Evolutionary conservation across 257 asterid species (phyloP).

Genomic region (Gentiana dahurica): DNA sequence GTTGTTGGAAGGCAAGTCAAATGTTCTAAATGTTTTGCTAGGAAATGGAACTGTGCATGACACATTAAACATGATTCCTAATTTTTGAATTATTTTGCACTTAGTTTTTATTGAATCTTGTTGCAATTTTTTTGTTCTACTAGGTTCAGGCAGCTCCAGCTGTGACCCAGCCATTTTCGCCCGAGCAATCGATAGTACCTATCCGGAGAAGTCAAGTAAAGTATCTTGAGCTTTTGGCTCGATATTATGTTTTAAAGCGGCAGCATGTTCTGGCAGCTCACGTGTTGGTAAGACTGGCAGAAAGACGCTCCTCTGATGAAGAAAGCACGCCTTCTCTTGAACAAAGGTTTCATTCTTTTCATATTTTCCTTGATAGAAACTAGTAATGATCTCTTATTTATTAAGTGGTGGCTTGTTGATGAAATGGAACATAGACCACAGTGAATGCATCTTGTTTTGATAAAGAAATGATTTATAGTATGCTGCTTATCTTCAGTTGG

Average conservation of each 20-base stretch:
- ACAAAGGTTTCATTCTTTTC: slow-evolving; percentile 55
- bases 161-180: slow-evolving; percentile 31
- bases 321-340: slow-evolving; percentile 76
- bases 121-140: slow-evolving; percentile 2
- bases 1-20: no score
- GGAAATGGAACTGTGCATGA: no score
- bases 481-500: no score
- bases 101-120: slow-evolving; percentile 1
- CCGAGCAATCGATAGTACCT: slow-evolving; percentile 45
- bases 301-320: slow-evolving; percentile 65
- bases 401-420: slow-evolving; percentile 11
- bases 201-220: slow-evolving; percentile 51
- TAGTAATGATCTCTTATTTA: slow-evolving; percentile 4
- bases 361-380: slow-evolving; percentile 9
- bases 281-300: slow-evolving; percentile 83
- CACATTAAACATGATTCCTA: background rate
- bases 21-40: no score
- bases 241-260: slow-evolving; percentile 79
- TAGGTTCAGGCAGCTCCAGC: slow-evolving; percentile 49
- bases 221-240: slow-evolving; percentile 79
- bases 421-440: background rate
- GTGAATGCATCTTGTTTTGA: no score
- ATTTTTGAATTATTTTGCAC: background rate
- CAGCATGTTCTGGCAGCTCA: slow-evolving; percentile 96
- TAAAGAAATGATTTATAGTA: no score